Evolutionary conservation across 192 early-diverging fungal genomes (phyloP), one percentile per base, ranked within the genome.

Genomic region (Dissophora globulifera): DNA sequence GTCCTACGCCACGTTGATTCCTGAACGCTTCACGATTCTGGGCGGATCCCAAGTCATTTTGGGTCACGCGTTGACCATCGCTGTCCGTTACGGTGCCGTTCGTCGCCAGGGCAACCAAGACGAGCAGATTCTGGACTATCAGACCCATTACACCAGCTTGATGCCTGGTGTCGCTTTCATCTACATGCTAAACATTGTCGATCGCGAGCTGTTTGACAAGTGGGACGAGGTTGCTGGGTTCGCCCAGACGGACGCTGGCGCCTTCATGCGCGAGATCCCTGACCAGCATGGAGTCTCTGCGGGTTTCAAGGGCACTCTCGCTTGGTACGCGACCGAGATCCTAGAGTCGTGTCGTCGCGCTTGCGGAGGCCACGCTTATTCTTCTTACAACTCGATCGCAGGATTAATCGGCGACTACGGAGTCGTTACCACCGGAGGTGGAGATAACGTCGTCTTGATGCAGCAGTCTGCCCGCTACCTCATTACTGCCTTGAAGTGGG

Each of bases 281-380:
- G 87, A 88, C 42, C 82, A 87, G 68, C 87, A 88, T 65, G 82
- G 80, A 57, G 69, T 88, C 31, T 83, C 85, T n/a, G 81, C 87
- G 3, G 81, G 83, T 30, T 62, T 88, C 67, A 88, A 88, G 59
- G 81, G 69, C 16, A 55, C 83, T 3, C 25, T 81, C 8, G 78
- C 84, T 10, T 87, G 87, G 85, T 84, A 82, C 38, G 75, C 69
- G 16, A 78, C 78, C 22, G 84, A 86, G 20, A 62, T 85, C 10
- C 58, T 88, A 8, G 87, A 88, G 49, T 64, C 52, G 7, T 81
- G 79, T 50, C 78, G 87, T 60, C 72, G 87, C 59, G 71, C 81
- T 50, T 80, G 82, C 53, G 89, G 89, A 69, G 89, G 89, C 25
- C 87, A 90, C 50, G 89, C 89, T 7, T 90, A 88, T 69, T 88